Percentiles rank a stretch among this genome's conserved stretches.
Evolutionary conservation across 495 filamentous ascomycete genomes (phyloP).

Genomic region (Xylaria longipes): DNA sequence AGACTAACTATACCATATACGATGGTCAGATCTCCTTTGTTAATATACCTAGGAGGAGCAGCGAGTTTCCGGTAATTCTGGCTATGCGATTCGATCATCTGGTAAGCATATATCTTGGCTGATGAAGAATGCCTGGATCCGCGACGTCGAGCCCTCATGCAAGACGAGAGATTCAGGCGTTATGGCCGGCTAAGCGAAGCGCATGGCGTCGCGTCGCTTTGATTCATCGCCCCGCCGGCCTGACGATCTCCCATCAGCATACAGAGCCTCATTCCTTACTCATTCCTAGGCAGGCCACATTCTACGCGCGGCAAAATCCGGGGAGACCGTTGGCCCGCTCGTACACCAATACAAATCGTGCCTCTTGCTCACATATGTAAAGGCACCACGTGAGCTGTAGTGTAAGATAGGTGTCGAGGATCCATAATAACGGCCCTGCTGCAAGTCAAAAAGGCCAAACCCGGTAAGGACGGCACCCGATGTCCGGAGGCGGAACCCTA

Average conservation of each 20-base stretch:
- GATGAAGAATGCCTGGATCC: constrained; percentile 4
- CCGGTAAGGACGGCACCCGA: constrained; percentile 2
- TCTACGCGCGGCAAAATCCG: neutral
- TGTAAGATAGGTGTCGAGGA: neutral
- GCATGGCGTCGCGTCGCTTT: neutral
- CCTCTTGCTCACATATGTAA: no score
- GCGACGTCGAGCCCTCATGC: neutral
- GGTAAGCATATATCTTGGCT: neutral
- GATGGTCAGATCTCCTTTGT: neutral
- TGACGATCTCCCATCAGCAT: neutral
- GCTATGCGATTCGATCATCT: neutral
- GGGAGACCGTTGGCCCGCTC: neutral
- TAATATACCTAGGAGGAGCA: neutral
- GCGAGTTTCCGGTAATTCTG: neutral
- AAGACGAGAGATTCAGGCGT: neutral
- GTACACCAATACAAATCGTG: neutral
- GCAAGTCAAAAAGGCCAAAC: constrained; percentile 21
- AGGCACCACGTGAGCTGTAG: constrained; percentile 16
- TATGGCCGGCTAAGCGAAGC: neutral
- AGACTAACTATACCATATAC: neutral
- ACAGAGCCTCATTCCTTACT: constrained; percentile 11
- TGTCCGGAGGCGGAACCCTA: neutral
- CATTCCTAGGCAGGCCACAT: neutral
- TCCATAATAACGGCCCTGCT: constrained; percentile 13
- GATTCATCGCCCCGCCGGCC: neutral